Conservation (phyloP, 768 basidiomycete genomes). For the Hypsizygus marmoreus region DNA sequence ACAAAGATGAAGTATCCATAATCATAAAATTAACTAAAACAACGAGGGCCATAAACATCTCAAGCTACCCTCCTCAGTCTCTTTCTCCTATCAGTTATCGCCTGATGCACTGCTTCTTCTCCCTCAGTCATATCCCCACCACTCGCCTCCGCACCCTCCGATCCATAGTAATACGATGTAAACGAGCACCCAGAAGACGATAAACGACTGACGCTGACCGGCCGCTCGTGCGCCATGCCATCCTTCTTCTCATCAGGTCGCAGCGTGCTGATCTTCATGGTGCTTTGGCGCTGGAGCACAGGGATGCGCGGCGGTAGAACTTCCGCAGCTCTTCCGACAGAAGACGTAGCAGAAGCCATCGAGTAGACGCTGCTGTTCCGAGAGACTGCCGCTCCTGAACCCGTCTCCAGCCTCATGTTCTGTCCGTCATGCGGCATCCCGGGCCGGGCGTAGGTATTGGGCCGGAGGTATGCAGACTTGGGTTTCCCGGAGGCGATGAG, state of each 20-base stretch:
- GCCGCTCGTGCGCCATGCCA: neutral
- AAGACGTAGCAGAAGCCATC: slow-evolving; percentile 18
- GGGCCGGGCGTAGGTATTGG: slow-evolving; percentile 4
- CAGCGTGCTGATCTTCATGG: slow-evolving; percentile 13
- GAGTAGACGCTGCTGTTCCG: slow-evolving; percentile 27
- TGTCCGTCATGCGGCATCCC: slow-evolving; percentile 6
- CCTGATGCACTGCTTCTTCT: slow-evolving; percentile 1
- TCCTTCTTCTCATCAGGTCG: slow-evolving; percentile 9
- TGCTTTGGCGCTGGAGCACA: slow-evolving; percentile 16
- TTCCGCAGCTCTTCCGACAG: neutral
- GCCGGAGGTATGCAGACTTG: slow-evolving; percentile 14
- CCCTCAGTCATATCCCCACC: neutral
- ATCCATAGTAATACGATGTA: slow-evolving; percentile 13
- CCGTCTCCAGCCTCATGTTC: slow-evolving; percentile 2
- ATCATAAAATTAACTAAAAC: too few relatives aligned
- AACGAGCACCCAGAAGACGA: slow-evolving; percentile 19
- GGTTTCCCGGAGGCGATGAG: slow-evolving; percentile 13
- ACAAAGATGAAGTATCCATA: too few relatives aligned
- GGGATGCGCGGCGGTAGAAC: slow-evolving; percentile 10
- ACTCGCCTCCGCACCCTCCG: neutral
- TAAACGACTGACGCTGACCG: slow-evolving; percentile 6
- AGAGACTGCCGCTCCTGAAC: slow-evolving; percentile 15
- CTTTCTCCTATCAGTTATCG: slow-evolving; percentile 6
- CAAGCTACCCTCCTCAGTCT: slow-evolving; percentile 1
- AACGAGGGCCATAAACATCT: too few relatives aligned